phyloP scores from a whole-genome alignment of 2,329 filamentous ascomycete species.

The Chaetomium strumarium region DNA sequence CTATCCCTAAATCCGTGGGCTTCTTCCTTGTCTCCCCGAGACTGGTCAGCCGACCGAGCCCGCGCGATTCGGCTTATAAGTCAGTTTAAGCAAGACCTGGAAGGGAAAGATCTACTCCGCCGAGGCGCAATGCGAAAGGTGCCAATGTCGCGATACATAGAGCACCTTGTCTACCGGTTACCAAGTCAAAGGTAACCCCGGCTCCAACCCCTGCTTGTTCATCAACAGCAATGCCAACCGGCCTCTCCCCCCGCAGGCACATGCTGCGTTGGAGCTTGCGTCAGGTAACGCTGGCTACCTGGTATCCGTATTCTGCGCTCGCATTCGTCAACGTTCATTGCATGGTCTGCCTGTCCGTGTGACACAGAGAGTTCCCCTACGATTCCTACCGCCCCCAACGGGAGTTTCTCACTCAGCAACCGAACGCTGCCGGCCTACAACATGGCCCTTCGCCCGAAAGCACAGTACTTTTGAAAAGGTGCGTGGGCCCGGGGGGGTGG shows the following conservation, averaged over 20 bases:
- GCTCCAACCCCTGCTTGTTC: background rate
- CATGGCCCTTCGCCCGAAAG: too few relatives aligned
- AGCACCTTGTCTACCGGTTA: too few relatives aligned
- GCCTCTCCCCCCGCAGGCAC: background rate
- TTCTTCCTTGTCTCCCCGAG: too few relatives aligned
- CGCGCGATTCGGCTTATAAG: too few relatives aligned
- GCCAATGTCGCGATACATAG: too few relatives aligned
- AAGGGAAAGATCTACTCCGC: too few relatives aligned
- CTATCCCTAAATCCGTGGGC: too few relatives aligned
- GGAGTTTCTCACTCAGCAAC: background rate
- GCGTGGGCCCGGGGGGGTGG: background rate
- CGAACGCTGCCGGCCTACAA: too few relatives aligned
- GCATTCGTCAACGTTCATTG: background rate
- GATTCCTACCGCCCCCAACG: conserved; percentile 13
- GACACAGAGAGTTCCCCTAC: conserved; percentile 1
- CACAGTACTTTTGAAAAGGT: background rate
- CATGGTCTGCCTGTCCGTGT: conserved; percentile 6
- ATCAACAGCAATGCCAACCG: background rate
- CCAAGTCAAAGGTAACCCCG: background rate
- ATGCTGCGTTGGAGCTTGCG: background rate
- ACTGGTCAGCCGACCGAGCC: too few relatives aligned
- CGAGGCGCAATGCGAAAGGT: too few relatives aligned
- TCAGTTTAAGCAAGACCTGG: too few relatives aligned
- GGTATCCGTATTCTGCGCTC: background rate
- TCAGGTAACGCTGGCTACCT: too few relatives aligned